A percentile compares a stretch with the other conserved stretches of the same genome.
These are phyloP conservation scores for Microbotryum scabiosae DNA, from an alignment of 1,284 basidiomycete species.

Conservation along the genomic window DNA sequence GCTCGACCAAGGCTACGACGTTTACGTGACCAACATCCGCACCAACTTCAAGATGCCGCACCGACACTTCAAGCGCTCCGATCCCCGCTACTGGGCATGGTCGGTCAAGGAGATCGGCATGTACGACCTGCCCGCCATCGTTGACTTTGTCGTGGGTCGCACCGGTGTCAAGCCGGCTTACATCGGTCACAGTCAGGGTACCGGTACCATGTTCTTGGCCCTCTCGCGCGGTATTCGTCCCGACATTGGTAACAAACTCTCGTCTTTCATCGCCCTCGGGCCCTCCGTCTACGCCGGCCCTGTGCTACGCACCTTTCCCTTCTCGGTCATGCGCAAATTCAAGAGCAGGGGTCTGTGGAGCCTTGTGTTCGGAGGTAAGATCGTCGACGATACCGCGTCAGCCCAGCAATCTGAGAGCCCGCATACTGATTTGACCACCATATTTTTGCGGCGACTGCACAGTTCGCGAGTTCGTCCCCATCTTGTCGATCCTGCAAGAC, in stretches of 20 bases:
- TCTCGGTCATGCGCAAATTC: conserved; percentile 45
- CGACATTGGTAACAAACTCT: conserved; percentile 49
- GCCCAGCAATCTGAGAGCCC: background rate
- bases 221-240: conserved; percentile 51
- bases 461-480: conserved; percentile 53
- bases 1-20: conserved; percentile 50
- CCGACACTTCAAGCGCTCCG: conserved; percentile 13
- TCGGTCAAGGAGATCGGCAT: conserved; percentile 52
- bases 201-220: conserved; percentile 51
- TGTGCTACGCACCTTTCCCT: conserved; percentile 50
- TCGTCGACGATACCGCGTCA: background rate
- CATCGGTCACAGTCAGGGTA: conserved; percentile 55
- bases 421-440: too few relatives aligned
- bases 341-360: conserved; percentile 48
- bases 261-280: conserved; percentile 51
- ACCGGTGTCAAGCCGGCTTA: conserved; percentile 49
- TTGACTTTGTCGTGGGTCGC: conserved; percentile 49
- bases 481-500: conserved; percentile 51
- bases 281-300: conserved; percentile 54
- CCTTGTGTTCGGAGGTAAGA: conserved; percentile 45
- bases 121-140: conserved; percentile 52
- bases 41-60: conserved; percentile 22
- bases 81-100: conserved; percentile 28
- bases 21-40: conserved; percentile 50
- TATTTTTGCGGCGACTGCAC: background rate